phyloP scores from a whole-genome alignment of 176 grass and related monocot species.

The Oryza glaberrima region DNA sequence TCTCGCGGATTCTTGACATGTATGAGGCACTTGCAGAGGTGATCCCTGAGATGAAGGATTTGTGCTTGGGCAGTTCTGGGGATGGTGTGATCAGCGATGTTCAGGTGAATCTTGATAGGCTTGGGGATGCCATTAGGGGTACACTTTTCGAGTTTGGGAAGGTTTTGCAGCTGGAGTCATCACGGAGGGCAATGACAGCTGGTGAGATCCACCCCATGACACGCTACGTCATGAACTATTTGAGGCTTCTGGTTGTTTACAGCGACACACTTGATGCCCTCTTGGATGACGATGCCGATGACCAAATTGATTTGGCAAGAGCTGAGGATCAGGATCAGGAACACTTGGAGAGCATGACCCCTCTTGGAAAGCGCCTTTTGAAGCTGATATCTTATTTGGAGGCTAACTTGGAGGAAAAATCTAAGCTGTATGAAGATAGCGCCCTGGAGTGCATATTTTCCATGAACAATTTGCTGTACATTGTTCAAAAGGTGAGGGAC shows the following conservation, averaged over 20 bases:
- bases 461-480: slow-evolving; percentile 98
- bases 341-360: slow-evolving; percentile 66
- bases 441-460: slow-evolving; percentile 83
- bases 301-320: slow-evolving; percentile 28
- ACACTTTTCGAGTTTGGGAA: slow-evolving; percentile 81
- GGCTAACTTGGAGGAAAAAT: slow-evolving; percentile 89
- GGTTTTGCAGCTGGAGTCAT: slow-evolving; percentile 72
- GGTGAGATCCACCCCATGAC: slow-evolving; percentile 92
- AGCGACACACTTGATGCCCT: slow-evolving; percentile 65
- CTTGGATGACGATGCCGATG: slow-evolving; percentile 51
- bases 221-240: slow-evolving; percentile 97
- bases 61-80: slow-evolving; percentile 63
- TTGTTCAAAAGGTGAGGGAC: slow-evolving; percentile 85
- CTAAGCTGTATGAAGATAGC: slow-evolving; percentile 92
- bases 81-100: slow-evolving; percentile 71
- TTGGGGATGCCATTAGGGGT: slow-evolving; percentile 77
- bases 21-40: slow-evolving; percentile 82
- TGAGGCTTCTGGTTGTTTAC: slow-evolving; percentile 79
- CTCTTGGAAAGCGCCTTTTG: slow-evolving; percentile 59
- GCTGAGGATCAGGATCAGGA: slow-evolving; percentile 52
- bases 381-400: slow-evolving; percentile 86
- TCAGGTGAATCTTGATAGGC: slow-evolving; percentile 65
- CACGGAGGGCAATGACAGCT: slow-evolving; percentile 63
- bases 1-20: slow-evolving; percentile 87
- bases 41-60: slow-evolving; percentile 72